These are phyloP conservation scores for Ananas comosus DNA, from an alignment of 176 grass and related monocot genomes.

Conservation along the genomic window DNA sequence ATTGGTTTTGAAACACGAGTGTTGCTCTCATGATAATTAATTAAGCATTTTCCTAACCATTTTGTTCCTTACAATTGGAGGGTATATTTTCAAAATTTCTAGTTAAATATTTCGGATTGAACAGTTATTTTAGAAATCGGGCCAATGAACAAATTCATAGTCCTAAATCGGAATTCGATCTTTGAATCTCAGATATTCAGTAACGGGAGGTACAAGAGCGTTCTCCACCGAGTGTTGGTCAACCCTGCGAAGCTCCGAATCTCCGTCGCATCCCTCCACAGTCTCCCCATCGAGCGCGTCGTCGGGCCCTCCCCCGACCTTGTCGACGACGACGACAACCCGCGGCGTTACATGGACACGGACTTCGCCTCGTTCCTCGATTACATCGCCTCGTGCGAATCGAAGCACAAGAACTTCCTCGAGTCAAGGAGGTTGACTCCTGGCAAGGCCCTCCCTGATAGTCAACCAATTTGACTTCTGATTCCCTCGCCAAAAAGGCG, in stretches of 20 bases:
- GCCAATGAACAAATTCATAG: too few species aligned
- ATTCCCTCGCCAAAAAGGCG: background rate
- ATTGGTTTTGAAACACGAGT: too few species aligned
- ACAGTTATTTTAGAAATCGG: too few species aligned
- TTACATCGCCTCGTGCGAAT: conserved; percentile 54
- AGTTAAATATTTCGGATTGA: too few species aligned
- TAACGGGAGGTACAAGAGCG: conserved; percentile 82
- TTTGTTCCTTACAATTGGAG: too few species aligned
- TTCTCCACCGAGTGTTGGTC: conserved; percentile 68
- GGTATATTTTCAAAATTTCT: too few species aligned
- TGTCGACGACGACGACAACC: conserved; percentile 18
- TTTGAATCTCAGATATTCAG: conserved; percentile 56
- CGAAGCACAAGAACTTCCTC: conserved; percentile 80
- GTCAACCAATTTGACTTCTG: background rate
- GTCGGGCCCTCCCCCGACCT: conserved; percentile 52
- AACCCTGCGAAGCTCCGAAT: conserved; percentile 46
- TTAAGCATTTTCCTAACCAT: too few species aligned
- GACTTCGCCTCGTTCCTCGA: conserved; percentile 71
- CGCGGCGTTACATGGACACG: conserved; percentile 65
- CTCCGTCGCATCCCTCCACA: conserved; percentile 86
- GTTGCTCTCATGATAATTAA: too few species aligned
- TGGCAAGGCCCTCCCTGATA: background rate
- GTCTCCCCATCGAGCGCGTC: conserved; percentile 35
- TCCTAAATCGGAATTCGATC: background rate
- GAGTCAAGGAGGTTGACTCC: conserved; percentile 57